These are phyloP conservation scores for Aspergillus avenaceus DNA, from an alignment of 495 filamentous ascomycete species.

Conservation along the genomic window DNA sequence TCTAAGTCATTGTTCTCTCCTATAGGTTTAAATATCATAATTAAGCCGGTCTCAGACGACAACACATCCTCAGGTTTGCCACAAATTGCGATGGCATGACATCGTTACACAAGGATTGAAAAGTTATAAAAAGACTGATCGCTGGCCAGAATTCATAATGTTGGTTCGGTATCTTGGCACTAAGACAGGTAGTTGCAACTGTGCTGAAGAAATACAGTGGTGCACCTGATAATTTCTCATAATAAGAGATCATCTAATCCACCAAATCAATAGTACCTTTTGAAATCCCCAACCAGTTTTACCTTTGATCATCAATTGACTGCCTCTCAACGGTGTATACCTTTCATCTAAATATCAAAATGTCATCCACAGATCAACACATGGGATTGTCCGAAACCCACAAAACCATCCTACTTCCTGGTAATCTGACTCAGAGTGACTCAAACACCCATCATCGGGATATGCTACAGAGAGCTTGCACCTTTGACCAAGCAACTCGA, in stretches of 20 bases:
- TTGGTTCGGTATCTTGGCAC: not conserved
- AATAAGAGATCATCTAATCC: not conserved
- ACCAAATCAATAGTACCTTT: not conserved
- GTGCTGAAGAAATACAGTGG: not conserved
- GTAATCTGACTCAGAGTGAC: not conserved
- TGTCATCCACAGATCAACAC: not conserved
- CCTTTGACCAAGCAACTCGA: not conserved
- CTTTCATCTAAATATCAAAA: not conserved
- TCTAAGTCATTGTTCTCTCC: not conserved
- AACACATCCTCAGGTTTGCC: not conserved
- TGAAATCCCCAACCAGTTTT: not conserved
- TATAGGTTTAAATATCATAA: not conserved
- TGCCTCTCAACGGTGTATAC: not conserved
- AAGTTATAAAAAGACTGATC: not conserved
- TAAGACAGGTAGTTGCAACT: not conserved
- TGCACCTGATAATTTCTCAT: not conserved
- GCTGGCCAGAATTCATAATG: not conserved
- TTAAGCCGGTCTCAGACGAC: not conserved
- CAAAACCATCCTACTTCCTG: not conserved
- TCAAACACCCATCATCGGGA: not conserved
- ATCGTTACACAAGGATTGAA: not conserved
- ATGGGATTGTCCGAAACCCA: not conserved
- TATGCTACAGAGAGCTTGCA: not conserved
- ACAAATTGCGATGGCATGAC: not conserved
- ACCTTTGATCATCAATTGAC: not conserved